Conservation (phyloP, 1,284 basidiomycete genomes). For the Malassezia psittaci region DNA sequence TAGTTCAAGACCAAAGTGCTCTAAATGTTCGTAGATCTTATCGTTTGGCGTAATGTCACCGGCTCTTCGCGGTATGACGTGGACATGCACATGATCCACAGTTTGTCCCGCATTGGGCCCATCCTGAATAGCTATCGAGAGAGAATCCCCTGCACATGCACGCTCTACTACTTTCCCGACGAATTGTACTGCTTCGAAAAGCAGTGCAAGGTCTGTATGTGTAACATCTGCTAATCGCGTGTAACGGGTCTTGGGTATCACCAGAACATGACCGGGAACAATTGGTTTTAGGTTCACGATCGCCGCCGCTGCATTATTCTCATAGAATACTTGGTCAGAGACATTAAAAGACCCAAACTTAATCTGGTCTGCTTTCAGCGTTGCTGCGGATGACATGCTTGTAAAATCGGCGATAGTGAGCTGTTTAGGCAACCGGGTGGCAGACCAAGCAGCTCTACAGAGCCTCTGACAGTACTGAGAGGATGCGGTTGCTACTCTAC, state of each 20-base stretch:
- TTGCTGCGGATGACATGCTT: background rate
- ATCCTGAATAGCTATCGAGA: conserved; percentile 42
- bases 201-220: conserved; percentile 17
- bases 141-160: conserved; percentile 28
- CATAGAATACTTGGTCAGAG: conserved; percentile 27
- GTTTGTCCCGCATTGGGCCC: conserved; percentile 35
- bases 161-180: conserved; percentile 28
- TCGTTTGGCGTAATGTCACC: conserved; percentile 42
- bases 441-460: too few species aligned
- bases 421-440: background rate
- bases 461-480: too few species aligned
- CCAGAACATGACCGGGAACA: conserved; percentile 40
- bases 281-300: conserved; percentile 47
- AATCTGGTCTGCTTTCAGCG: background rate
- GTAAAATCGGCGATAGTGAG: background rate
- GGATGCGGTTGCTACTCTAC: too few species aligned
- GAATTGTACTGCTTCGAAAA: conserved; percentile 36
- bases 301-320: conserved; percentile 19
- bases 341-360: conserved; percentile 30
- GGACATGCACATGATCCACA: conserved; percentile 42
- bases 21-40: conserved; percentile 28
- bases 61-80: conserved; percentile 37
- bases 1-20: conserved; percentile 27
- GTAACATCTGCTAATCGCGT: conserved; percentile 29
- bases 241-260: conserved; percentile 32